Evolutionary conservation across 805 yeast species (phyloP).

Genomic region (Jamesozyma hellenica): DNA sequence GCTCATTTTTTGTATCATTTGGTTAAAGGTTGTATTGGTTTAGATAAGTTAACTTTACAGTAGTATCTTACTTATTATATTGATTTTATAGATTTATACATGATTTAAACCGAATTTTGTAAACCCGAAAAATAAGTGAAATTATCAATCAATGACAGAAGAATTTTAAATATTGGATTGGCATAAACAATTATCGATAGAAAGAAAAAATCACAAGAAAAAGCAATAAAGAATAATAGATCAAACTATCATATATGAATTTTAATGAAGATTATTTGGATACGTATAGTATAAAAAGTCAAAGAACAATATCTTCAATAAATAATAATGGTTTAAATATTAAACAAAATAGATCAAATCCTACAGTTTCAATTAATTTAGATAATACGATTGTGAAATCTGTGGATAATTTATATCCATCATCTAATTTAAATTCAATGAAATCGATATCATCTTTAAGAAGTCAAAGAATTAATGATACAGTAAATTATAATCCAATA

Average conservation of each 20-base stretch:
- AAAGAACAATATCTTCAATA: not conserved
- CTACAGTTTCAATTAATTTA: constrained; percentile 6
- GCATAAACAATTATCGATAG: too few relatives aligned
- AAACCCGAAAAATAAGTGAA: not conserved
- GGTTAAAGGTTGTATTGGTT: too few relatives aligned
- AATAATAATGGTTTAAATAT: not conserved
- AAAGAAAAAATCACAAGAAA: not conserved
- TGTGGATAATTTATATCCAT: not conserved
- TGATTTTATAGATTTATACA: not conserved
- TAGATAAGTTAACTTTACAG: not conserved
- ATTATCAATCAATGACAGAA: too few relatives aligned
- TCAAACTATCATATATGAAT: not conserved
- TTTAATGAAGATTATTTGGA: constrained; percentile 1
- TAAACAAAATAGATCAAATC: constrained; percentile 3
- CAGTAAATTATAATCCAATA: not conserved
- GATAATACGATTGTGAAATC: constrained; percentile 6
- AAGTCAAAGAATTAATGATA: not conserved
- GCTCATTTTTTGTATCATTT: too few relatives aligned
- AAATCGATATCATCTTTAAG: constrained; percentile 3
- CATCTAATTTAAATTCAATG: constrained; percentile 1
- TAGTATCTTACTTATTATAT: not conserved
- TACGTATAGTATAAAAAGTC: not conserved
- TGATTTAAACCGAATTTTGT: not conserved
- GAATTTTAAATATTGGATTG: too few relatives aligned
- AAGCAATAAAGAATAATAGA: not conserved